A percentile compares a stretch with the other conserved stretches of the same genome.
Evolutionary conservation across 257 asterid species (phyloP).

Genomic region (Rehmannia glutinosa): DNA sequence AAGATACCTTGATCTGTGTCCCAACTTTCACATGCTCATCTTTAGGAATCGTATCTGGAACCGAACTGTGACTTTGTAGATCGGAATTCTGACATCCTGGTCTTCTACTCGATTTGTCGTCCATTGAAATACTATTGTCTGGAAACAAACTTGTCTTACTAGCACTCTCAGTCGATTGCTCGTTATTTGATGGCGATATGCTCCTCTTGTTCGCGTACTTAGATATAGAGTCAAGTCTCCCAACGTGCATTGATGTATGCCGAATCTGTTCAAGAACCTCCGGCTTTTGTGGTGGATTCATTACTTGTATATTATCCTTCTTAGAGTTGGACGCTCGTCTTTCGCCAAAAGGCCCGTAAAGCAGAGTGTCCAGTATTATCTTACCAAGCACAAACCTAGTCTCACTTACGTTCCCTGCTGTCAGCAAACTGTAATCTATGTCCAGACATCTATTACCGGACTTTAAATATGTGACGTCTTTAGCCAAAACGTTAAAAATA

Average conservation of each 20-base stretch:
- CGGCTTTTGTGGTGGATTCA: conserved; percentile 14
- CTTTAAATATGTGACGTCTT: conserved; percentile 27
- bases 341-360: conserved; percentile 16
- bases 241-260: no score
- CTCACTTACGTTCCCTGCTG: conserved; percentile 39
- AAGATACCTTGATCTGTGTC: not conserved
- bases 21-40: conserved; percentile 13
- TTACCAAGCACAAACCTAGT: conserved; percentile 70
- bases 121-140: no score
- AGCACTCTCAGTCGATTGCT: conserved; percentile 1
- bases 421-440: conserved; percentile 37
- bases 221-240: not conserved
- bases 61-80: not conserved
- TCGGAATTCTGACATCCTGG: not conserved
- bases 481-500: conserved; percentile 22
- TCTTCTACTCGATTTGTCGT: no score
- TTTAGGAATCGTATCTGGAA: not conserved
- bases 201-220: conserved; percentile 17
- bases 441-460: conserved; percentile 16
- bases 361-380: conserved; percentile 52
- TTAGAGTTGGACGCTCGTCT: conserved; percentile 16
- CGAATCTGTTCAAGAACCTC: conserved; percentile 5
- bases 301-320: conserved; percentile 16
- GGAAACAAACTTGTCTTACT: no score
- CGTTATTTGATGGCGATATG: conserved; percentile 4